These are phyloP conservation scores for Pterulicium gracile DNA, from an alignment of 1,284 basidiomycete genomes.

Conservation along the genomic window DNA sequence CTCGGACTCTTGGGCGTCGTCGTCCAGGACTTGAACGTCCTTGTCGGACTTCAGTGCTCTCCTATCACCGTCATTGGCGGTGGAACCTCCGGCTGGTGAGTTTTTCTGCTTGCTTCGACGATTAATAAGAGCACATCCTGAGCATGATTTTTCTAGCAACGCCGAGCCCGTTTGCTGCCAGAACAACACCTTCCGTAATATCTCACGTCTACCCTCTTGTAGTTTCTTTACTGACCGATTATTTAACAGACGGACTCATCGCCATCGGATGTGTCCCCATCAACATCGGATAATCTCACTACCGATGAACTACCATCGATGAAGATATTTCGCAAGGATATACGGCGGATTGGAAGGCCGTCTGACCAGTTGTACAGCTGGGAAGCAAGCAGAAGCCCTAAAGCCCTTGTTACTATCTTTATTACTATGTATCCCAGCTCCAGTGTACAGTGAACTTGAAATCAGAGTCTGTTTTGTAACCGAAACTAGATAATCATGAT, in stretches of 20 bases:
- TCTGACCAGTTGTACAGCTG: no score
- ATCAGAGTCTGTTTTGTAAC: no score
- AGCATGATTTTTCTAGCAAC: no score
- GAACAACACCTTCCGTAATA: slow-evolving; percentile 7
- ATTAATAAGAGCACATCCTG: neutral
- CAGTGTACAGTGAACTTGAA: no score
- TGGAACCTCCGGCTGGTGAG: slow-evolving; percentile 1
- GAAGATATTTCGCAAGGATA: neutral
- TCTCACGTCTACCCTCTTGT: neutral
- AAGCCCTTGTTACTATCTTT: no score
- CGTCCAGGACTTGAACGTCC: slow-evolving; percentile 1
- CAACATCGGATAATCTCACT: neutral
- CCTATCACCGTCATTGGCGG: slow-evolving; percentile 2
- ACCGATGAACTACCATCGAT: neutral
- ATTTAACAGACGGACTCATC: neutral
- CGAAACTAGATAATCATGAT: no score
- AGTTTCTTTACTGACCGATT: slow-evolving; percentile 1
- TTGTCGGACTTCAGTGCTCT: slow-evolving; percentile 1
- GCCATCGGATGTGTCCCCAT: slow-evolving; percentile 2
- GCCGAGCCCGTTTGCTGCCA: slow-evolving; percentile 2
- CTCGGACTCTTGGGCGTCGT: slow-evolving; percentile 2
- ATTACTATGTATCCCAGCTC: no score
- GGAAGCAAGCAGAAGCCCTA: no score
- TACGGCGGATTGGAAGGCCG: no score
- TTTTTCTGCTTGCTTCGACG: neutral